phyloP scores from a whole-genome alignment of 2,329 filamentous ascomycete genomes.

The Arachnopeziza araneosa region DNA sequence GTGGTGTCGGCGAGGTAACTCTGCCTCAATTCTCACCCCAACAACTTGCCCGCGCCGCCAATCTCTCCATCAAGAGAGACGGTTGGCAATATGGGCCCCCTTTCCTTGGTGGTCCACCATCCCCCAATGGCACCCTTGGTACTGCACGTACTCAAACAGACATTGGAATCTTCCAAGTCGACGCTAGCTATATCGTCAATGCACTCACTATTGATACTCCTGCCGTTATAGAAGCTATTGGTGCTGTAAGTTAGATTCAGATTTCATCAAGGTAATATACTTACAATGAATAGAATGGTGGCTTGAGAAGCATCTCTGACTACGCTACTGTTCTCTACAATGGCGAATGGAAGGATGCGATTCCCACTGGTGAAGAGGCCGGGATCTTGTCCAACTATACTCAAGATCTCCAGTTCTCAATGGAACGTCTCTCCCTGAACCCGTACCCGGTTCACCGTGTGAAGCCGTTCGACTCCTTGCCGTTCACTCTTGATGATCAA shows the following conservation, averaged over 20 bases:
- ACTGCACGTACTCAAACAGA: background rate
- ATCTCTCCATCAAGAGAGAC: background rate
- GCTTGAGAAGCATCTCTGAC: constrained; percentile 9
- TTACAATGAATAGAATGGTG: constrained; percentile 8
- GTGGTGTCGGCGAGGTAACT: background rate
- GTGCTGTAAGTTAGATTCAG: background rate
- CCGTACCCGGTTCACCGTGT: constrained; percentile 36
- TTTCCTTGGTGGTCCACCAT: background rate
- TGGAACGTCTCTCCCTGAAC: constrained; percentile 40
- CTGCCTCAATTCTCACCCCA: background rate
- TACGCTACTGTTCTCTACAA: constrained; percentile 34
- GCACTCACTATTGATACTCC: background rate
- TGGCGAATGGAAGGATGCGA: constrained; percentile 34
- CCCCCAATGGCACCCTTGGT: background rate
- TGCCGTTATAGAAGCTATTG: constrained; percentile 4
- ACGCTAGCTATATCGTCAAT: background rate
- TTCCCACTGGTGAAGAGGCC: constrained; percentile 32
- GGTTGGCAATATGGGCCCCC: background rate
- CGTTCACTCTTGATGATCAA: constrained; percentile 33
- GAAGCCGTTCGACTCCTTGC: constrained; percentile 30
- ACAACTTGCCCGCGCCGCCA: background rate
- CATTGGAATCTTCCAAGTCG: background rate
- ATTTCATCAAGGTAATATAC: background rate
- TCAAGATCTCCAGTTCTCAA: constrained; percentile 42
- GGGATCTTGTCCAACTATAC: constrained; percentile 41